Evolutionary conservation across 441 rosid genomes (phyloP), one percentile per base, ranked within the genome.

Genomic region (Cnidoscolus chayamansa): DNA sequence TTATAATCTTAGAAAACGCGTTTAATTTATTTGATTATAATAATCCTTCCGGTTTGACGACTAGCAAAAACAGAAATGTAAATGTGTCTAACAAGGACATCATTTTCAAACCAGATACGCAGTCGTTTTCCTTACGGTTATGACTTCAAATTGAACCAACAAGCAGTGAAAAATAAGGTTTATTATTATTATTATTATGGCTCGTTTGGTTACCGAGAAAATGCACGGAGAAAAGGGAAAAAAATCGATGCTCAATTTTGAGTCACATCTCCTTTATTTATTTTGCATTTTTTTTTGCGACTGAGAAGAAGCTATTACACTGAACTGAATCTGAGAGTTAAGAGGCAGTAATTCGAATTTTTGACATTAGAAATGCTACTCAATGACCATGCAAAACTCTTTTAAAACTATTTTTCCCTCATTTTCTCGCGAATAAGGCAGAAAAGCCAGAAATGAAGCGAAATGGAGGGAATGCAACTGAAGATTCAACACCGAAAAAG

Each of bases 21-120:
- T 68, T 68, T 56, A 8, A 32, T 5, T 37, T 56, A 55, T 56
- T 40, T 40, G 20, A 16, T 32, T 3, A 54, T 6, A 58, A 40
- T 35, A 69, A 58, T 25, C 43, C 65, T 63, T 45, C 54, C 70
- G 55, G 45, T 53, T 72, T 10, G 35, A 63, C 35, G 53, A 32
- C 53, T 32, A 20, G n/a, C 20, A 58, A 45, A 57, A 16, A 20
- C 30, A 43, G 11, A 31, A 15, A 49, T 1, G 32, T 47, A 50
- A 62, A 19, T 7, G 45, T 64, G 53, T 35, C 51, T 35, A 15
- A 60, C 32, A 61, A 47, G 16, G 55, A 59, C 8, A 67, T 68
- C 77, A 11, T 50, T 74, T 51, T 74, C 77, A 59, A 35, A 53
- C 12, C 49, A 32, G 77, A 74, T 50, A 74, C 67, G 72, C 16